Evolutionary conservation across 495 filamentous ascomycete genomes (phyloP).

Genomic region (Sordaria brevicollis): DNA sequence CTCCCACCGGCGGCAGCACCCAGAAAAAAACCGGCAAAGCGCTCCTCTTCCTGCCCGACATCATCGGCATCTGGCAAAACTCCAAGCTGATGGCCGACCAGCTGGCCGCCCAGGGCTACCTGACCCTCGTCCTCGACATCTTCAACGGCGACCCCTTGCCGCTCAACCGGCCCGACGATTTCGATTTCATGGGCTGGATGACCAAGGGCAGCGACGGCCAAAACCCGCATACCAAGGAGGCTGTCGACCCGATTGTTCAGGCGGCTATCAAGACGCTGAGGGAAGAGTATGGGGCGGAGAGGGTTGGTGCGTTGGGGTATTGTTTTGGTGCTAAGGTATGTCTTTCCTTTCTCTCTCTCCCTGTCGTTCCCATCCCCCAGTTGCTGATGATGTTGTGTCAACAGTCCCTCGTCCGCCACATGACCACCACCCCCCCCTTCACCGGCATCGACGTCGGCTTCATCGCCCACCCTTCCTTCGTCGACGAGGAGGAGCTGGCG

Average conservation of each 20-base stretch:
- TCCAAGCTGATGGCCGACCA: slow-evolving; percentile 73
- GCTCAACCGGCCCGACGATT: slow-evolving; percentile 45
- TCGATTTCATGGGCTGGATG: slow-evolving; percentile 54
- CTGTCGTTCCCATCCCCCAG: neutral
- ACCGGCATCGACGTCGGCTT: slow-evolving; percentile 49
- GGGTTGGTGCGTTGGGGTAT: slow-evolving; percentile 64
- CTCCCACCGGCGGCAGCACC: slow-evolving; percentile 28
- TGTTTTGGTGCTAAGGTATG: slow-evolving; percentile 62
- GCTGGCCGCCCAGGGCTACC: slow-evolving; percentile 72
- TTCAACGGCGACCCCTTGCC: slow-evolving; percentile 61
- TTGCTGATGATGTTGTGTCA: neutral
- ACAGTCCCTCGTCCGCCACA: slow-evolving; percentile 37
- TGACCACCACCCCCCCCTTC: slow-evolving; percentile 3
- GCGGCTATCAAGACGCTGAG: slow-evolving; percentile 36
- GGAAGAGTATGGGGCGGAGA: slow-evolving; percentile 45
- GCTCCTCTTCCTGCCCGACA: slow-evolving; percentile 51
- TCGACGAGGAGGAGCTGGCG: slow-evolving; percentile 64
- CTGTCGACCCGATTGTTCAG: slow-evolving; percentile 45
- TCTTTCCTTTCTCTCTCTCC: neutral
- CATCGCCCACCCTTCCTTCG: slow-evolving; percentile 66
- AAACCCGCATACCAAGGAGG: slow-evolving; percentile 46
- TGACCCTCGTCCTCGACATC: slow-evolving; percentile 64
- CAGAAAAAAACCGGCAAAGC: slow-evolving; percentile 34
- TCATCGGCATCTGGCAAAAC: slow-evolving; percentile 68
- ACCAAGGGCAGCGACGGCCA: slow-evolving; percentile 35